Evolutionary conservation across 2,329 filamentous ascomycete species (phyloP).

Genomic region (Penicillium sp.): DNA sequence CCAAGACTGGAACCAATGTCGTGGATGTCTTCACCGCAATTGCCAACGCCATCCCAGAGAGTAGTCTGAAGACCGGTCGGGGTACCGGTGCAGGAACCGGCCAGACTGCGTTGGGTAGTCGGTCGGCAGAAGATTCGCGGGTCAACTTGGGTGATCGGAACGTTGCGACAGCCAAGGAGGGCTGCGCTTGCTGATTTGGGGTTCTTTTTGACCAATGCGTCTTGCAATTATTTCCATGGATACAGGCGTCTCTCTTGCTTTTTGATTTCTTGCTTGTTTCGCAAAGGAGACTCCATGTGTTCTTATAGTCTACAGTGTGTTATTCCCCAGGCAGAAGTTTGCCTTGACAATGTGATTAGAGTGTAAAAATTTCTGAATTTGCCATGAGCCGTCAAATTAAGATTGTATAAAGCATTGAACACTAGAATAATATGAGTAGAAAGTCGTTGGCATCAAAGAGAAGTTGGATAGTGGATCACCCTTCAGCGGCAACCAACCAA

Average conservation of each 20-base stretch:
- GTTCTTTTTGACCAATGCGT: slow-evolving; percentile 3
- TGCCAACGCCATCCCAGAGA: slow-evolving; percentile 96
- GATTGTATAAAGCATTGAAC: background rate
- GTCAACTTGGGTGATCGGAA: slow-evolving; percentile 78
- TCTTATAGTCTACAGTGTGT: slow-evolving; percentile 6
- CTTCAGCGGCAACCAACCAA: background rate
- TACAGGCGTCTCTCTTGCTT: slow-evolving; percentile 18
- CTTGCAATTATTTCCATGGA: slow-evolving; percentile 20
- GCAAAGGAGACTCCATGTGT: background rate
- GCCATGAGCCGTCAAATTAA: background rate
- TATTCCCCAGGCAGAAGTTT: slow-evolving; percentile 4
- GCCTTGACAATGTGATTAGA: slow-evolving; percentile 8
- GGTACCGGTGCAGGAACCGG: slow-evolving; percentile 65
- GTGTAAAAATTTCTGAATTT: slow-evolving; percentile 5
- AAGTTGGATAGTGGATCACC: slow-evolving; percentile 3
- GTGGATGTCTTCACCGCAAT: slow-evolving; percentile 97
- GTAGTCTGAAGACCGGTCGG: slow-evolving; percentile 83
- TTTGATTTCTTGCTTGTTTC: slow-evolving; percentile 4
- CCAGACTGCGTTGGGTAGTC: slow-evolving; percentile 55
- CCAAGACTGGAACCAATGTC: slow-evolving; percentile 93
- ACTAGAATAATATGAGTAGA: background rate
- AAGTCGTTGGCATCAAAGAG: background rate
- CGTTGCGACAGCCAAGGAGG: slow-evolving; percentile 78
- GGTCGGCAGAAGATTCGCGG: slow-evolving; percentile 55
- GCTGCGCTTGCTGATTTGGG: slow-evolving; percentile 73